Percentiles rank a stretch among this genome's conserved stretches.
These are phyloP conservation scores for Picochlorum costavermella DNA, from an alignment of 139 green algal genomes.

Conservation along the genomic window DNA sequence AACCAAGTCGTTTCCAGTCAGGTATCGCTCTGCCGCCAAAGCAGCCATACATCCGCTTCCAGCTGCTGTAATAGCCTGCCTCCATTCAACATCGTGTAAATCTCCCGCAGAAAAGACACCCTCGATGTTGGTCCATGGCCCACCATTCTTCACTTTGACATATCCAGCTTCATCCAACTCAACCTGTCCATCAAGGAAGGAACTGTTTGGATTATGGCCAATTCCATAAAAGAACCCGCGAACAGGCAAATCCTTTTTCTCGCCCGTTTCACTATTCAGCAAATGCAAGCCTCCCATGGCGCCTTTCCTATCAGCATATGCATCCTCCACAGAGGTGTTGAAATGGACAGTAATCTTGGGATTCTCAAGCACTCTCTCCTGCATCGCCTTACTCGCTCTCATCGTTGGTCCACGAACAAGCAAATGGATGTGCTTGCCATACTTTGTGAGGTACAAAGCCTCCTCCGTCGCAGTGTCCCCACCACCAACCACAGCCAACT, in stretches of 20 bases:
- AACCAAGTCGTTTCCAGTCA: conserved; percentile 32
- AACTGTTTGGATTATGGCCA: conserved; percentile 92
- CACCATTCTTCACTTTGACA: conserved; percentile 39
- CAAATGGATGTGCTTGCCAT: conserved; percentile 84
- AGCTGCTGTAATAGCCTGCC: conserved; percentile 88
- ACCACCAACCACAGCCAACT: conserved; percentile 92
- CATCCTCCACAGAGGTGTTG: conserved; percentile 75
- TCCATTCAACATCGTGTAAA: conserved; percentile 81
- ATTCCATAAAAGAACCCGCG: conserved; percentile 97
- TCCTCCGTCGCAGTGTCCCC: conserved; percentile 95
- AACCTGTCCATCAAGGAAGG: conserved; percentile 41
- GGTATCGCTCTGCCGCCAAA: conserved; percentile 80
- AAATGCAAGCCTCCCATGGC: conserved; percentile 50
- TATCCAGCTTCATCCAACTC: conserved; percentile 84
- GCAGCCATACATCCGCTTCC: conserved; percentile 87
- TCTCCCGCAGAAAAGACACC: conserved; percentile 90
- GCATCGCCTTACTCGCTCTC: conserved; percentile 86
- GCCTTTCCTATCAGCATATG: conserved; percentile 45
- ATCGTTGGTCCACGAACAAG: conserved; percentile 74
- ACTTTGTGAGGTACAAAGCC: conserved; percentile 97
- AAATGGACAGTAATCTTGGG: conserved; percentile 63
- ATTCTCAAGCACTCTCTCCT: conserved; percentile 56
- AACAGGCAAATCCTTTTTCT: conserved; percentile 56
- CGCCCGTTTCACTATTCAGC: conserved; percentile 40
- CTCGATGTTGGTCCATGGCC: conserved; percentile 55